Conservation (phyloP, 768 basidiomycete genomes). For the Terana coerulea region DNA sequence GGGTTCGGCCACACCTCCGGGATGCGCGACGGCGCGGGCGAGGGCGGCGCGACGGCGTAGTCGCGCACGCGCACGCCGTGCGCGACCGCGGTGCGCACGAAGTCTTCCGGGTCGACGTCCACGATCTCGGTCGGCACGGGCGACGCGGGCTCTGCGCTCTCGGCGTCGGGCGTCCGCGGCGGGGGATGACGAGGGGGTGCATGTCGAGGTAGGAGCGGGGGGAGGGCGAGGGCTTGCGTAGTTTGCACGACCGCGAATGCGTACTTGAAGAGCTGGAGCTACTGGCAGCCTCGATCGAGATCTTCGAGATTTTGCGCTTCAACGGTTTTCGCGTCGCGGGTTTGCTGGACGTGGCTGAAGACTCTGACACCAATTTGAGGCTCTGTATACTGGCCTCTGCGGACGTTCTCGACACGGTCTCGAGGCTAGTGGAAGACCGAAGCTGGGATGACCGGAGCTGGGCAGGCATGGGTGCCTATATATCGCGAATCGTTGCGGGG, state of each 20-base stretch:
- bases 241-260: not conserved
- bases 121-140: conserved; percentile 27
- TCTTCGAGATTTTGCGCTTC: conserved; percentile 5
- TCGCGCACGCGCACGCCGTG: conserved; percentile 32
- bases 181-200: not conserved
- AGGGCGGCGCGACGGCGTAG: conserved; percentile 22
- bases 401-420: not conserved
- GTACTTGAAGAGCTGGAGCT: not conserved
- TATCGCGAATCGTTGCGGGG: too few species aligned
- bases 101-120: conserved; percentile 18
- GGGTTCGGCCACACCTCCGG: conserved; percentile 26
- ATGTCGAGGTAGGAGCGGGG: not conserved
- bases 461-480: not conserved
- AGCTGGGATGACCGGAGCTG: conserved; percentile 2
- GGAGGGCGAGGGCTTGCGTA: not conserved
- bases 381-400: not conserved
- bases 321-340: not conserved
- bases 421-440: not conserved
- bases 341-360: not conserved
- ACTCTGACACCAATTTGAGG: not conserved
- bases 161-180: not conserved
- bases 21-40: conserved; percentile 3
- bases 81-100: conserved; percentile 13
- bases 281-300: not conserved
- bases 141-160: conserved; percentile 16